Conservation (phyloP, 148 eudicot genomes). For the Drosera capensis region DNA sequence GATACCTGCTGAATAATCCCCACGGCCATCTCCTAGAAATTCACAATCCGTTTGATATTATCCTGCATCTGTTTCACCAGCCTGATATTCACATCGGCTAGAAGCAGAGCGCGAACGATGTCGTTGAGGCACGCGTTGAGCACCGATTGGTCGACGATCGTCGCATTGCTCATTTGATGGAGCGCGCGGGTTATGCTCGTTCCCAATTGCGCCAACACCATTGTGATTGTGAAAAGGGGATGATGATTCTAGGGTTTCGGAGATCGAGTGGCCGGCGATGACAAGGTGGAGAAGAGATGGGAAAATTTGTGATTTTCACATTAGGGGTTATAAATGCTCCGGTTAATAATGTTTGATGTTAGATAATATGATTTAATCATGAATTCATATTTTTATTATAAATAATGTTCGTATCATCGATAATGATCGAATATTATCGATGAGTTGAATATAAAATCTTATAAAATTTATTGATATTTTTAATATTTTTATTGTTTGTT, state of each 20-base stretch:
- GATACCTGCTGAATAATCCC: constrained; percentile 91
- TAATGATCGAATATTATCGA: no score
- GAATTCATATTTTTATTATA: no score
- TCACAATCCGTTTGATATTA: constrained; percentile 91
- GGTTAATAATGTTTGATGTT: no score
- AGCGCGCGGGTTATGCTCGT: constrained; percentile 92
- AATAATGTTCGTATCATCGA: no score
- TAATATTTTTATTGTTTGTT: no score
- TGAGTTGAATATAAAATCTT: no score
- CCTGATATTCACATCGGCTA: constrained; percentile 74
- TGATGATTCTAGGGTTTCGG: background rate
- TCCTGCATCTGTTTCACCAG: constrained; percentile 78
- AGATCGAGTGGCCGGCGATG: no score
- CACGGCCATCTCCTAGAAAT: constrained; percentile 93
- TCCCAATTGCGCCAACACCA: constrained; percentile 88
- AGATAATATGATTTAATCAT: no score
- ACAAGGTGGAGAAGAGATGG: no score
- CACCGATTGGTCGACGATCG: constrained; percentile 82
- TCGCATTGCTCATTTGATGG: constrained; percentile 99
- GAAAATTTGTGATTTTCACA: no score
- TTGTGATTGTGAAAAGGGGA: constrained; percentile 27
- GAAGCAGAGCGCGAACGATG: constrained; percentile 86
- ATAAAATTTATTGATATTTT: no score
- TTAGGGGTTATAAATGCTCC: no score
- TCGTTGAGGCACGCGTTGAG: constrained; percentile 83